phyloP scores from a whole-genome alignment of 192 early-diverging fungal genomes.

The Coemansia sp. region DNA sequence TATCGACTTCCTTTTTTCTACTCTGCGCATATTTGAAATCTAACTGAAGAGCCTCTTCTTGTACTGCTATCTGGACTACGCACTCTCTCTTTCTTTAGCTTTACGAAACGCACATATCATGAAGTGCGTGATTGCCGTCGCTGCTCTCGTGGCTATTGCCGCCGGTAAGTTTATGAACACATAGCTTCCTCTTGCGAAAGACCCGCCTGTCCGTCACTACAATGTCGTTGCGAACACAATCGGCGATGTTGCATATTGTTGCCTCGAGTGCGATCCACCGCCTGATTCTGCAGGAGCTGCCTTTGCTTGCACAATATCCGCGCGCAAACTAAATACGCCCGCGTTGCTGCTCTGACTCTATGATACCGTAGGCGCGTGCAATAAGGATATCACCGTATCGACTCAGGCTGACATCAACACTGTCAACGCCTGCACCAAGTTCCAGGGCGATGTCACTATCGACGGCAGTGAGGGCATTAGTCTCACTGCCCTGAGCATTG shows the following conservation, averaged over 20 bases:
- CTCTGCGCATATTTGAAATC: not conserved
- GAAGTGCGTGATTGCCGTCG: conserved; percentile 46
- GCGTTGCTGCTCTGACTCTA: not conserved
- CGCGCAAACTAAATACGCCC: not conserved
- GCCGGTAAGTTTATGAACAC: conserved; percentile 33
- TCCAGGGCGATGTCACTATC: conserved; percentile 43
- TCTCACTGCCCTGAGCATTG: conserved; percentile 34
- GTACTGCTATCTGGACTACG: not conserved
- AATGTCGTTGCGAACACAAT: not conserved
- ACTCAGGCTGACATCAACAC: conserved; percentile 47
- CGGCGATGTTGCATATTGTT: not conserved
- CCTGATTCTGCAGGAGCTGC: not conserved
- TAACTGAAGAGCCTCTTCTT: not conserved
- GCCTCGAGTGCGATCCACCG: not conserved
- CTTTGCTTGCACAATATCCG: not conserved
- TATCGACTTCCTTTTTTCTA: not conserved
- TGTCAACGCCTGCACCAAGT: conserved; percentile 44
- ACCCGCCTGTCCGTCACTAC: not conserved
- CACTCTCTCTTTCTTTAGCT: not conserved
- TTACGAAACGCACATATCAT: conserved; percentile 26
- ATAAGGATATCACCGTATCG: conserved; percentile 39
- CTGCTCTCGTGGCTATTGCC: conserved; percentile 39
- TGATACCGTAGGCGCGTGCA: conserved; percentile 37
- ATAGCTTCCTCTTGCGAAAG: not conserved
- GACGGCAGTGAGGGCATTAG: conserved; percentile 25